Evolutionary conservation across 176 grass and related monocot genomes (phyloP).

Genomic region (Cenchrus fungigraminus): DNA sequence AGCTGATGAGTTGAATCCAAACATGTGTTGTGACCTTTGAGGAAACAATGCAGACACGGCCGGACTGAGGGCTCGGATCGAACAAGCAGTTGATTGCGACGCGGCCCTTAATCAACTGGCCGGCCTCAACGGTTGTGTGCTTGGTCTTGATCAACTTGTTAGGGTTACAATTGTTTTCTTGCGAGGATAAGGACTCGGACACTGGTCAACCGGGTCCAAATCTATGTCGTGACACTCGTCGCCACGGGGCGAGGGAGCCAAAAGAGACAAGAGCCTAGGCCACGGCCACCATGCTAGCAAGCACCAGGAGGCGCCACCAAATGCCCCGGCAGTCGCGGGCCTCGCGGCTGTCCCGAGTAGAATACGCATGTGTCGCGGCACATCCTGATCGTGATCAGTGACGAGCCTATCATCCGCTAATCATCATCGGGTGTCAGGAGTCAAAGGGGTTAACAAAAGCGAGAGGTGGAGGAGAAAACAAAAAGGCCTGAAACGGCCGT

Average conservation of each 20-base stretch:
- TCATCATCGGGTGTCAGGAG: slow-evolving; percentile 4
- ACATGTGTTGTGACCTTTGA: background rate
- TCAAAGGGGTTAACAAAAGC: slow-evolving; percentile 26
- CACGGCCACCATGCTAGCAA: background rate
- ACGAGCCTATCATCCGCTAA: slow-evolving; percentile 23
- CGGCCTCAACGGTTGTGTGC: background rate
- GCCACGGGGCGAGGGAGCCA: background rate
- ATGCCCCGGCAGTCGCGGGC: background rate
- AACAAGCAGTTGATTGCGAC: slow-evolving; percentile 13
- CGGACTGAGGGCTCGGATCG: background rate
- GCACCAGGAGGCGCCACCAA: background rate
- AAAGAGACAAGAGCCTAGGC: slow-evolving; percentile 32
- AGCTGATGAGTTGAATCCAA: background rate
- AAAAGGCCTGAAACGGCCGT: slow-evolving; percentile 21
- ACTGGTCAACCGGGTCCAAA: slow-evolving; percentile 39
- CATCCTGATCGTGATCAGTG: background rate
- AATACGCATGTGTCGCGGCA: too few relatives aligned
- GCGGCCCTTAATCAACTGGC: slow-evolving; percentile 45
- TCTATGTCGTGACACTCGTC: slow-evolving; percentile 42
- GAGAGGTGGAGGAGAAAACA: background rate
- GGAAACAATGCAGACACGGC: slow-evolving; percentile 14
- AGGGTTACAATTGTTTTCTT: background rate
- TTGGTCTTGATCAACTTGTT: background rate
- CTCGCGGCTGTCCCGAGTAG: too few relatives aligned
- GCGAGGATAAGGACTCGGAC: slow-evolving; percentile 21